Conservation (phyloP, 1,284 basidiomycete genomes). For the Macrocystidia cucumis region DNA sequence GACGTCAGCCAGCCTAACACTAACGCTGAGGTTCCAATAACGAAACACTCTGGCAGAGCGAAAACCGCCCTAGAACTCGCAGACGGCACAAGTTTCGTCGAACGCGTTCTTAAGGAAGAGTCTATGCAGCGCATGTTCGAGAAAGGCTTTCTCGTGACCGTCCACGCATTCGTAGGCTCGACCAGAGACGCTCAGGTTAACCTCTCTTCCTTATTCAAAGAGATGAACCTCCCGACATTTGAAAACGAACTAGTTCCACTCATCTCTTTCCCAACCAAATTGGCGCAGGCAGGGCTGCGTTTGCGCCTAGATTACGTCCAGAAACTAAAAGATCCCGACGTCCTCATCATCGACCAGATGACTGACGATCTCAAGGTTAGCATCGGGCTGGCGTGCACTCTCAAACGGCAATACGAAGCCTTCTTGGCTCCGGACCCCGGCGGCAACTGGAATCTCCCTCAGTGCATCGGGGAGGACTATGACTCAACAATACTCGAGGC, state of each 20-base stretch:
- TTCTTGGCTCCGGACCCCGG: slow-evolving; percentile 83
- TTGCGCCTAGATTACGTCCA: slow-evolving; percentile 88
- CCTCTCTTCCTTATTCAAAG: slow-evolving; percentile 63
- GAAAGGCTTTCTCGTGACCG: slow-evolving; percentile 84
- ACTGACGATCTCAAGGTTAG: slow-evolving; percentile 90
- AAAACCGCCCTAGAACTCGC: slow-evolving; percentile 35
- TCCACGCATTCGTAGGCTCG: slow-evolving; percentile 80
- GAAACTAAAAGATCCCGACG: slow-evolving; percentile 84
- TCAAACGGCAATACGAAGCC: slow-evolving; percentile 91
- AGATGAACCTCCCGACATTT: slow-evolving; percentile 91
- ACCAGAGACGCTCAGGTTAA: slow-evolving; percentile 87
- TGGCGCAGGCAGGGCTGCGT: slow-evolving; percentile 88
- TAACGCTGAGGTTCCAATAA: slow-evolving; percentile 46
- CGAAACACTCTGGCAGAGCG: slow-evolving; percentile 17
- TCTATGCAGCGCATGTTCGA: slow-evolving; percentile 92
- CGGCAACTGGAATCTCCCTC: slow-evolving; percentile 84
- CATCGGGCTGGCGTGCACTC: slow-evolving; percentile 88
- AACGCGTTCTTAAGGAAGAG: slow-evolving; percentile 94
- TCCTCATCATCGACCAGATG: slow-evolving; percentile 93
- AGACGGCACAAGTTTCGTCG: slow-evolving; percentile 79
- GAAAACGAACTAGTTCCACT: slow-evolving; percentile 90
- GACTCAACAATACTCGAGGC: slow-evolving; percentile 87
- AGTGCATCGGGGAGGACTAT: slow-evolving; percentile 85
- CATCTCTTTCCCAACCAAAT: slow-evolving; percentile 91
- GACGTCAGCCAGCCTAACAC: slow-evolving; percentile 78